These are phyloP conservation scores for Hericium rajendrae DNA, from an alignment of 768 basidiomycete species.

Conservation along the genomic window DNA sequence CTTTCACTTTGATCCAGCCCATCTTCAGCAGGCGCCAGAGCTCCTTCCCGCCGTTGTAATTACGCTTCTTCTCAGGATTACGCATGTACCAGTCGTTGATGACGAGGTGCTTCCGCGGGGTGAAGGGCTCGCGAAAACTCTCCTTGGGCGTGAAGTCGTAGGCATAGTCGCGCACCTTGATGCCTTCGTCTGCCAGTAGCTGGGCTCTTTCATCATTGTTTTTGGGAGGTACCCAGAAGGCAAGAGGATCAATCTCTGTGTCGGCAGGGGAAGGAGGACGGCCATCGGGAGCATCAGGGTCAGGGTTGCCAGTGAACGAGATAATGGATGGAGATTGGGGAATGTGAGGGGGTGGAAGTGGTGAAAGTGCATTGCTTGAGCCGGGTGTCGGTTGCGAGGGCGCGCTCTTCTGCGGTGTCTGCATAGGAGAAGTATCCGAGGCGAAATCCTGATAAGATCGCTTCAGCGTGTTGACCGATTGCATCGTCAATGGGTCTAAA, in stretches of 20 bases:
- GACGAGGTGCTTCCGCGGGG: constrained; percentile 16
- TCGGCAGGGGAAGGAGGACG: neutral
- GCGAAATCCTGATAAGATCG: neutral
- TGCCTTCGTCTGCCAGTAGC: constrained; percentile 14
- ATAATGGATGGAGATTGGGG: neutral
- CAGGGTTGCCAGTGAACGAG: neutral
- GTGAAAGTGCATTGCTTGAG: neutral
- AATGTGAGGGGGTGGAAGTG: neutral
- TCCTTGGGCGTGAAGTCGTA: constrained; percentile 9
- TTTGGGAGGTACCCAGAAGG: neutral
- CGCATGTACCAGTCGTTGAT: constrained; percentile 22
- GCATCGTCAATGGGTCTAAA: too few relatives aligned
- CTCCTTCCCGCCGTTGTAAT: constrained; percentile 12
- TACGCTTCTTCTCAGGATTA: constrained; percentile 1
- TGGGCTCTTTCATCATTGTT: neutral
- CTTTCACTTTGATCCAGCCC: constrained; percentile 19
- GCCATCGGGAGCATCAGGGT: neutral
- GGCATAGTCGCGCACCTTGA: constrained; percentile 26
- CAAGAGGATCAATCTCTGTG: neutral
- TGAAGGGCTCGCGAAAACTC: constrained; percentile 18
- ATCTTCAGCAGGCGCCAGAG: constrained; percentile 19
- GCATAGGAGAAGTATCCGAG: neutral
- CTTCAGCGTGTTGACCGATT: neutral
- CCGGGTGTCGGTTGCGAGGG: neutral
- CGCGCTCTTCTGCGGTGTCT: too few relatives aligned